Base-by-base conservation (phyloP, 2,329 filamentous ascomycete genomes). In the Fusarium tanahbumbuense region DNA sequence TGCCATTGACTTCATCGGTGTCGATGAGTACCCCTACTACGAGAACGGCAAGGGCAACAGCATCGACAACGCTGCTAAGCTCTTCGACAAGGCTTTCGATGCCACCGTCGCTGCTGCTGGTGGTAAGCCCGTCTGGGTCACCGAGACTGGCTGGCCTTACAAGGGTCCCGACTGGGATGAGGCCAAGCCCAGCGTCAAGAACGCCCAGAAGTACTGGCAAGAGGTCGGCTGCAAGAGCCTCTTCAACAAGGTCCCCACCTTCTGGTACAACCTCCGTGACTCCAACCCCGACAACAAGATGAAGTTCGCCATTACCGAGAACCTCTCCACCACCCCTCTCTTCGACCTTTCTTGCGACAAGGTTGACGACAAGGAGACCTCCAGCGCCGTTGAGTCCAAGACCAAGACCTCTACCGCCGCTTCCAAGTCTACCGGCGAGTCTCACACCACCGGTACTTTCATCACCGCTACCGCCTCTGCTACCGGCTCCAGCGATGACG, bases 1-100 rank as follows among this genome's bases (percentile, higher is more conserved):
- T 62, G 88, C 87, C 57, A 83, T 87, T 65, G 90, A 92, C 81
- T 91, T 87, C 78, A 77, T 91, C 60, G 89, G 89, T 50, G 85
- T 89, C 41, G 88, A 91, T 70, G 88, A 88, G 75, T 91, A 90
- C 78, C 88, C 89, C 30, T 91, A 89, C 83, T 91, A 88, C 81
- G 86, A 91, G 81, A 83, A 81, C 75, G 83, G 78, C 74, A 83
- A 86, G 78, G 79, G 80, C 77, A 88, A 88, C 80, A 67, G 73
- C 73, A 89, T 91, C 74, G 82, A 85, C 58, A 85, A 88, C 74
- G 83, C 85, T 10, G 82, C 80, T 65, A 76, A 80, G 57, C 83
- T 89, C 56, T 91, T 91, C 81, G 81, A 85, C 77, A 75, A 74
- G 59, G 84, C 84, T 45, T 85, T 79, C 75, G 73, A 83, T 48